These are phyloP conservation scores for Suillus plorans DNA, from an alignment of 768 basidiomycete genomes.

Conservation along the genomic window DNA sequence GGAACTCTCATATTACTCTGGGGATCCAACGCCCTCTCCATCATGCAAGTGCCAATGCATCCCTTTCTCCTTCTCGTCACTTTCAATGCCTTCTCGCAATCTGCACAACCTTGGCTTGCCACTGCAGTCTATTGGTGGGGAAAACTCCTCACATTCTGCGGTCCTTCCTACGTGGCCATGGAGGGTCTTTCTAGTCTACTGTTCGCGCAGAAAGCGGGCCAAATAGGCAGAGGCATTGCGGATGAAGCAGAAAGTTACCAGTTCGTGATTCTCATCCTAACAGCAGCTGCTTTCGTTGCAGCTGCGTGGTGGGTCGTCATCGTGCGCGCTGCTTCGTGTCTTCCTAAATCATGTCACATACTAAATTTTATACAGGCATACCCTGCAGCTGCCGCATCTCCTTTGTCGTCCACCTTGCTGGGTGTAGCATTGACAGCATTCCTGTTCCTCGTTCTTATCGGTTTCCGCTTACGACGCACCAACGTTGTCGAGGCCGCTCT, in stretches of 20 bases:
- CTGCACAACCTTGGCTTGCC: conserved; percentile 56
- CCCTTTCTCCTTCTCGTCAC: conserved; percentile 83
- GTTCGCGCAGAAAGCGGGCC: conserved; percentile 79
- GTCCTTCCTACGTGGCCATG: conserved; percentile 77
- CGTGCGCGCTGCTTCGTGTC: conserved; percentile 43
- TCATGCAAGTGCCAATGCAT: conserved; percentile 85
- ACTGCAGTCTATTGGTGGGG: conserved; percentile 73
- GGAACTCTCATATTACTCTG: conserved; percentile 73
- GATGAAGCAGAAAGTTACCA: conserved; percentile 75
- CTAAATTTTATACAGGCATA: conserved; percentile 54
- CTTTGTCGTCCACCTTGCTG: conserved; percentile 84
- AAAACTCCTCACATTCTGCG: conserved; percentile 62
- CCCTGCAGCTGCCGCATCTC: conserved; percentile 78
- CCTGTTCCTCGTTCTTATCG: conserved; percentile 88
- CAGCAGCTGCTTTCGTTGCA: conserved; percentile 76
- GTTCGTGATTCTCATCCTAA: conserved; percentile 70
- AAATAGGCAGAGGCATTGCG: conserved; percentile 70
- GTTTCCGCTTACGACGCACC: conserved; percentile 83
- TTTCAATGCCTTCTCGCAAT: conserved; percentile 79
- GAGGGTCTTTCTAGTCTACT: conserved; percentile 84
- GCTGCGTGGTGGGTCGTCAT: conserved; percentile 87
- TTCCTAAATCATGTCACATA: neutral
- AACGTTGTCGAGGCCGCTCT: conserved; percentile 92
- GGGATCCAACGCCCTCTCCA: conserved; percentile 68
- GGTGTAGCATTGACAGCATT: conserved; percentile 88